A percentile compares a stretch with the other conserved stretches of the same genome.
Evolutionary conservation across 495 filamentous ascomycete genomes (phyloP).

Genomic region (Penicillium dipodomyicola): DNA sequence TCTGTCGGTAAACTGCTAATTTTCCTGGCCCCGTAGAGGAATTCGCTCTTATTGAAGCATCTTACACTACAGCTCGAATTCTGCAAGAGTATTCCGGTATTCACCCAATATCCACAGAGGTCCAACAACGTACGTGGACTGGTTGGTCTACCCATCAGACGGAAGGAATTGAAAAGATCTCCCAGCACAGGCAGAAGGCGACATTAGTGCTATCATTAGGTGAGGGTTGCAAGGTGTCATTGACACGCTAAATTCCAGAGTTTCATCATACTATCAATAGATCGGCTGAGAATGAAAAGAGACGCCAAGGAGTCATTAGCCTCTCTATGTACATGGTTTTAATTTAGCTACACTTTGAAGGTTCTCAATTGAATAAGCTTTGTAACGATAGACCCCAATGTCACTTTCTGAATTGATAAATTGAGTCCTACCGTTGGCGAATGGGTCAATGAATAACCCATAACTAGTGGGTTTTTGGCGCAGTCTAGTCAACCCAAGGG

Average conservation of each 20-base stretch:
- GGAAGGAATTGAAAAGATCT: constrained; percentile 1
- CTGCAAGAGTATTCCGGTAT: constrained; percentile 44
- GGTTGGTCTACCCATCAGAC: constrained; percentile 8
- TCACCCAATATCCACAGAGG: not conserved
- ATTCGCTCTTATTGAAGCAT: constrained; percentile 51
- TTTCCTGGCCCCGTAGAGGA: constrained; percentile 31
- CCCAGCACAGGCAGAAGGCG: constrained; percentile 11
- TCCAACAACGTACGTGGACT: constrained; percentile 1
- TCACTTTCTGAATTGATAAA: not conserved
- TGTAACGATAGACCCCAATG: not conserved
- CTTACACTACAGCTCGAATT: constrained; percentile 44
- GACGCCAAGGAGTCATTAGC: not conserved
- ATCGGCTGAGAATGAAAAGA: not conserved
- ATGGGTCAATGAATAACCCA: too few species aligned
- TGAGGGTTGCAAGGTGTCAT: too few species aligned
- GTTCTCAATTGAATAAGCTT: not conserved
- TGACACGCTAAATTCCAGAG: too few species aligned
- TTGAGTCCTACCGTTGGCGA: not conserved
- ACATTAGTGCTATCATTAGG: constrained; percentile 10
- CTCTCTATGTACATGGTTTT: not conserved
- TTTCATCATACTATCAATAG: not conserved
- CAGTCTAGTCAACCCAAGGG: too few species aligned
- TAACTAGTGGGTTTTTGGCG: too few species aligned
- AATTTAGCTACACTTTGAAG: too few species aligned
- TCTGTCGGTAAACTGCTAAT: constrained; percentile 2